Evolutionary conservation across 1,139 yeast genomes (phyloP).

Genomic region (Geotrichum bryndzae): DNA sequence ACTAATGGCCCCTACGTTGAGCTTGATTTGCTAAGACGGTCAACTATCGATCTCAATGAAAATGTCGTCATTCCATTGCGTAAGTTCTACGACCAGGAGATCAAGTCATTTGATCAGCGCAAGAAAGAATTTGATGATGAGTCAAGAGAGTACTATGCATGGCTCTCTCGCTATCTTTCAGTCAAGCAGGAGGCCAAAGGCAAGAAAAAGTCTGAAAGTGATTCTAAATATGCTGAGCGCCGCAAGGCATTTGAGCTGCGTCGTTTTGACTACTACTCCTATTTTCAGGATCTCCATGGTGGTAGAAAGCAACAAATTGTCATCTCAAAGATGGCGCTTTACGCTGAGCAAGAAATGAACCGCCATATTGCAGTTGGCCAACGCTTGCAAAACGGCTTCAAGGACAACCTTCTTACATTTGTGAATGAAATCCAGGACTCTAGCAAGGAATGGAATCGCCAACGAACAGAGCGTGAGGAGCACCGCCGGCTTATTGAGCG

Average conservation of each 20-base stretch:
- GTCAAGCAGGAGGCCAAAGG: slow-evolving; percentile 49
- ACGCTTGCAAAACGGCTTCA: slow-evolving; percentile 25
- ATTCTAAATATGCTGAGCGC: slow-evolving; percentile 55
- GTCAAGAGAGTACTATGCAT: slow-evolving; percentile 66
- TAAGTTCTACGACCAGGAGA: slow-evolving; percentile 38
- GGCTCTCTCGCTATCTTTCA: slow-evolving; percentile 64
- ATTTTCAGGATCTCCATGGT: slow-evolving; percentile 54
- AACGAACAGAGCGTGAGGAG: slow-evolving; percentile 40
- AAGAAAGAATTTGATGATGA: slow-evolving; percentile 63
- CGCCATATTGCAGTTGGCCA: slow-evolving; percentile 28
- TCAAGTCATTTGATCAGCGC: slow-evolving; percentile 39
- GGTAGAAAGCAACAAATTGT: slow-evolving; percentile 42
- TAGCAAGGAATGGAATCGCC: slow-evolving; percentile 37
- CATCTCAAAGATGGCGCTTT: slow-evolving; percentile 36
- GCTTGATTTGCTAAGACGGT: slow-evolving; percentile 22
- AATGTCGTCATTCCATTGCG: slow-evolving; percentile 40
- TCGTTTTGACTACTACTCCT: slow-evolving; percentile 66
- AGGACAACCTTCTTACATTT: slow-evolving; percentile 32
- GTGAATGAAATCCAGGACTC: slow-evolving; percentile 35
- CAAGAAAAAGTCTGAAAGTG: slow-evolving; percentile 41
- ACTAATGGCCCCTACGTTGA: slow-evolving; percentile 23
- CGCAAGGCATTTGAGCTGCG: slow-evolving; percentile 60
- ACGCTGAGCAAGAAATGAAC: slow-evolving; percentile 34
- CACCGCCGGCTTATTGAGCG: slow-evolving; percentile 36
- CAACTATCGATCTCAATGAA: slow-evolving; percentile 28